These are phyloP conservation scores for Candida sp. DNA, from an alignment of 1,139 yeast genomes.

Conservation along the genomic window DNA sequence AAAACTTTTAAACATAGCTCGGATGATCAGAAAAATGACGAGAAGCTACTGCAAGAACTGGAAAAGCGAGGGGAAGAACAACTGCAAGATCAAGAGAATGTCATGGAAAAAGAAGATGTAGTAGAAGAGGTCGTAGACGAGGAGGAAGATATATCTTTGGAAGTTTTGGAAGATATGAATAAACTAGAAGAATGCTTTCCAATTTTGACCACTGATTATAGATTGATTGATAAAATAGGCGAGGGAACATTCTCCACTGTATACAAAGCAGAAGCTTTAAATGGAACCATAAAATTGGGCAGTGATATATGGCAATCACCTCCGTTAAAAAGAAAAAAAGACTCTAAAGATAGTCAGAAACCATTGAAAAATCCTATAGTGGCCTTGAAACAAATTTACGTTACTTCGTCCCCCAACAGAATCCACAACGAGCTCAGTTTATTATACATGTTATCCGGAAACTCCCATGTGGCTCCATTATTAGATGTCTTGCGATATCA, in stretches of 20 bases:
- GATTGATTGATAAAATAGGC: constrained; percentile 81
- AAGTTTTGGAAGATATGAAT: constrained; percentile 64
- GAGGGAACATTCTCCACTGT: constrained; percentile 95
- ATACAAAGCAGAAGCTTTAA: constrained; percentile 78
- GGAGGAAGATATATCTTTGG: constrained; percentile 45
- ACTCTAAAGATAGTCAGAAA: constrained; percentile 7
- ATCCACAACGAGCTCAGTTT: constrained; percentile 83
- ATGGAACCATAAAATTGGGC: constrained; percentile 36
- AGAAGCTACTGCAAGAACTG: not conserved
- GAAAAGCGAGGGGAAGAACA: not conserved
- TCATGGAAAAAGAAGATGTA: not conserved
- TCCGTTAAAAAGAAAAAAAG: constrained; percentile 27
- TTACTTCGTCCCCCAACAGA: constrained; percentile 91
- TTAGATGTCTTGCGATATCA: constrained; percentile 82
- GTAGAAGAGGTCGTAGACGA: constrained; percentile 15
- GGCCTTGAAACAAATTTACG: constrained; percentile 91
- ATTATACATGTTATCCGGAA: constrained; percentile 64
- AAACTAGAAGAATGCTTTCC: constrained; percentile 63
- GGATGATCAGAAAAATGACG: not conserved
- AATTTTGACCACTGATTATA: constrained; percentile 55
- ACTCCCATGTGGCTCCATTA: constrained; percentile 79
- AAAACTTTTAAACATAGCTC: constrained; percentile 1
- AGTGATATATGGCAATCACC: constrained; percentile 47
- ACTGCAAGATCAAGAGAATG: too few relatives aligned
- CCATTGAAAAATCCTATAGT: constrained; percentile 55